These are phyloP conservation scores for Gracilariopsis chorda DNA, from an alignment of 23 red algal species.

Conservation along the genomic window DNA sequence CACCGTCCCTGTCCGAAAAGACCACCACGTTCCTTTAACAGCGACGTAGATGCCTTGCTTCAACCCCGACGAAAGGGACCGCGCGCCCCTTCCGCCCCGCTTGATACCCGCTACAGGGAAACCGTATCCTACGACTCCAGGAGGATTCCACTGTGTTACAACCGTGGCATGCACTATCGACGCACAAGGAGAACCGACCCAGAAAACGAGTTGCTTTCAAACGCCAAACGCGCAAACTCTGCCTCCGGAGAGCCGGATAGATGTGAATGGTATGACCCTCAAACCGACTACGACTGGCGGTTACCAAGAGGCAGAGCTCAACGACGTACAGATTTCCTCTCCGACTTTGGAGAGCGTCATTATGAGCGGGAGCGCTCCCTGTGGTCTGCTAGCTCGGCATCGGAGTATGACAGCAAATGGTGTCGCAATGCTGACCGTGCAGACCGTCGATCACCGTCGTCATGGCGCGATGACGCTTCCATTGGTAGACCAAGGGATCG, in stretches of 20 bases:
- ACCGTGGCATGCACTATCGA: background rate
- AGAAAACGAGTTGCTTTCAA: background rate
- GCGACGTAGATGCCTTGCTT: background rate
- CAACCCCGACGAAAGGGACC: background rate
- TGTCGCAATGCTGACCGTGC: background rate
- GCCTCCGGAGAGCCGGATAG: background rate
- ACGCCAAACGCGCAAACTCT: background rate
- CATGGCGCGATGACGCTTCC: conserved; percentile 11
- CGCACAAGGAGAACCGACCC: conserved; percentile 1
- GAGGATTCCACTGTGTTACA: background rate
- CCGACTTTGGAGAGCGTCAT: background rate
- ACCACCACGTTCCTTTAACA: background rate
- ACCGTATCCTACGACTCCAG: background rate
- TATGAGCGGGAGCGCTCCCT: background rate
- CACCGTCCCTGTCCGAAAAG: background rate
- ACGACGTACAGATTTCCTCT: background rate
- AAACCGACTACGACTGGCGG: conserved; percentile 22
- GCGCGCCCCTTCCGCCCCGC: background rate
- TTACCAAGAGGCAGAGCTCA: background rate
- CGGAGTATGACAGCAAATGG: conserved; percentile 1
- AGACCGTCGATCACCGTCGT: conserved; percentile 20
- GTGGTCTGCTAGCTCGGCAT: background rate
- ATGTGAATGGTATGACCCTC: conserved; percentile 1
- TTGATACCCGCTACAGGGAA: background rate
- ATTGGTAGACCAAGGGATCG: background rate